Evolutionary conservation across 768 basidiomycete genomes (phyloP).

Genomic region (Pleurotus tuoliensis): DNA sequence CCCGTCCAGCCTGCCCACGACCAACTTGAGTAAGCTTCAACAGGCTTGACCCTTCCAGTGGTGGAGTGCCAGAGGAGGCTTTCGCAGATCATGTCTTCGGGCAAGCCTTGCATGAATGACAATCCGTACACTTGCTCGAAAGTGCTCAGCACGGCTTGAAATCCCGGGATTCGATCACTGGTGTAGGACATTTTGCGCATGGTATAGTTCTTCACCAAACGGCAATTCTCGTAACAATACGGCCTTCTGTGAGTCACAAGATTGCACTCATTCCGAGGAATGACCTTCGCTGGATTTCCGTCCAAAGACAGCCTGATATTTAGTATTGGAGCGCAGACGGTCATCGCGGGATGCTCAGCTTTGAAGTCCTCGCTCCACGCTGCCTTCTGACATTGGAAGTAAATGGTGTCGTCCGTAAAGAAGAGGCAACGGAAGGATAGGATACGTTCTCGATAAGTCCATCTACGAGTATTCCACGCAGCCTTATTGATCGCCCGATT

Average conservation of each 20-base stretch:
- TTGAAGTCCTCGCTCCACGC: background rate
- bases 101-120: background rate
- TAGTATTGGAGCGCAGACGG: background rate
- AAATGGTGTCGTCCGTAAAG: background rate
- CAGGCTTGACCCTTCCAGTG: background rate
- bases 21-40: background rate
- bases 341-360: background rate
- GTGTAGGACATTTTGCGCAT: background rate
- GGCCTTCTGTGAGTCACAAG: background rate
- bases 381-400: background rate
- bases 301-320: background rate
- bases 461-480: background rate
- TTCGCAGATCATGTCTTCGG: slow-evolving; percentile 2
- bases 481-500: background rate
- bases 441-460: background rate
- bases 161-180: slow-evolving; percentile 1
- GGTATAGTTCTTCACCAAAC: background rate
- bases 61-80: background rate
- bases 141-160: background rate
- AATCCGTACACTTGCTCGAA: background rate
- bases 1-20: slow-evolving; percentile 1
- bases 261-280: background rate
- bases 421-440: background rate
- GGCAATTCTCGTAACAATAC: background rate
- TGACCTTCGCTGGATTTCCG: background rate